Conservation (phyloP, 768 basidiomycete genomes). For the Wakefieldia striispora region DNA sequence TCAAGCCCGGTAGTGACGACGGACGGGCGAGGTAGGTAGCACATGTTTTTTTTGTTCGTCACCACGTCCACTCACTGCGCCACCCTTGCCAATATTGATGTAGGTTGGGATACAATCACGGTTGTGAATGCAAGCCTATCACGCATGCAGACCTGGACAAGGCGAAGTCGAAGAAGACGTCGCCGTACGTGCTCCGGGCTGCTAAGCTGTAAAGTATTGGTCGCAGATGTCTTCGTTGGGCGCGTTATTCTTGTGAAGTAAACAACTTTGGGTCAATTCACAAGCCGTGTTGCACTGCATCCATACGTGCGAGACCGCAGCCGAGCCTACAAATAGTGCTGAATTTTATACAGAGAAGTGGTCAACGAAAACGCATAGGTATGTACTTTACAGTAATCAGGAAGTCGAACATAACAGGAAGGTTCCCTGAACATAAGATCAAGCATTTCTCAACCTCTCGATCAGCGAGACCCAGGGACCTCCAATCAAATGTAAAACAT, state of each 20-base stretch:
- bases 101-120: constrained; percentile 83
- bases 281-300: no score
- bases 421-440: neutral
- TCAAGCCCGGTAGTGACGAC: constrained; percentile 58
- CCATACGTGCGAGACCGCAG: no score
- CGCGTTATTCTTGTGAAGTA: no score
- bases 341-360: no score
- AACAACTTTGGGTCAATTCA: no score
- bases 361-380: no score
- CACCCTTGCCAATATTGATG: neutral
- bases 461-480: neutral
- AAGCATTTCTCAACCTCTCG: neutral
- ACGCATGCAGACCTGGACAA: constrained; percentile 67
- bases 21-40: constrained; percentile 57
- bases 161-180: constrained; percentile 67
- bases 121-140: constrained; percentile 58
- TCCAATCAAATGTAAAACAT: constrained; percentile 70
- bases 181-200: constrained; percentile 38
- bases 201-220: constrained; percentile 39
- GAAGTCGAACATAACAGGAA: neutral
- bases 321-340: no score
- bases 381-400: neutral
- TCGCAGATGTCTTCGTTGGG: no score
- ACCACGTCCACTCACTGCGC: neutral
- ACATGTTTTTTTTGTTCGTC: neutral